Evolutionary conservation across 2,329 filamentous ascomycete species (phyloP).

Genomic region (Berkeleyomyces basicola): DNA sequence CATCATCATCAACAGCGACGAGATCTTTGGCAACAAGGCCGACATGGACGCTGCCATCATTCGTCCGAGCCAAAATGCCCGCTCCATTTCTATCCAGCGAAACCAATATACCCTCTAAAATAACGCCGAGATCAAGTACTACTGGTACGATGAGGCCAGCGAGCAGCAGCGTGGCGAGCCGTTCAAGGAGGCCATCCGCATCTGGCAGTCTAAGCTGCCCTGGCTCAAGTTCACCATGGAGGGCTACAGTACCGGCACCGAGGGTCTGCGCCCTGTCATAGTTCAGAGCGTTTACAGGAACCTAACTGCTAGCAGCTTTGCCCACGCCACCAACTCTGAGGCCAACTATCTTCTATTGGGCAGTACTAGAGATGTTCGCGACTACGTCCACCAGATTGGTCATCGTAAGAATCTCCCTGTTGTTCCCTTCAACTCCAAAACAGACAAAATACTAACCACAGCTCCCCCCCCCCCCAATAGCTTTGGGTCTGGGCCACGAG

Average conservation of each 20-base stretch:
- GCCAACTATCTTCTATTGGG: constrained; percentile 9
- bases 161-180: background rate
- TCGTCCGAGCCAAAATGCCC: background rate
- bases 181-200: constrained; percentile 5
- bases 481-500: no score
- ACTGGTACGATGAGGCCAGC: background rate
- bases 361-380: background rate
- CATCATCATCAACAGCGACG: no score
- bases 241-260: background rate
- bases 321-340: background rate
- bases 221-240: constrained; percentile 8
- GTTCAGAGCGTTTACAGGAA: background rate
- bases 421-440: no score
- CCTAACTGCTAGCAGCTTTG: constrained; percentile 8
- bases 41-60: background rate
- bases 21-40: no score
- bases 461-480: constrained; percentile 2
- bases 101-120: background rate
- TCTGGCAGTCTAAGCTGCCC: constrained; percentile 10
- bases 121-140: background rate
- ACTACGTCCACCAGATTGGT: constrained; percentile 12
- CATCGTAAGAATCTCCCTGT: constrained; percentile 10
- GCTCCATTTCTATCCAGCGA: constrained; percentile 1
- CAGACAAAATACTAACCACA: no score
- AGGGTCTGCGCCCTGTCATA: background rate